phyloP scores from a whole-genome alignment of 345 rosid genomes.

The Barbarea vulgaris region DNA sequence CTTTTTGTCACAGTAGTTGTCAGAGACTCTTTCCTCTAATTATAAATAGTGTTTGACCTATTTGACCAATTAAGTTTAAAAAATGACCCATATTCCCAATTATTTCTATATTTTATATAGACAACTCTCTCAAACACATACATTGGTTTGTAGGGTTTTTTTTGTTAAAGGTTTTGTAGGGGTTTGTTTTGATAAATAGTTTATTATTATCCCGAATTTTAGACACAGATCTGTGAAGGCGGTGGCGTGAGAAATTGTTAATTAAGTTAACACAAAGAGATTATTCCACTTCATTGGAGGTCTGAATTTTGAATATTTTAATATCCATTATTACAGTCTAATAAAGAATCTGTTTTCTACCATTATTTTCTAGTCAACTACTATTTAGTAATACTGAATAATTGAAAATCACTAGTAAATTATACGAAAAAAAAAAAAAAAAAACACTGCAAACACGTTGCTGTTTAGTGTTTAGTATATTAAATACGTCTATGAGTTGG shows the following conservation, averaged over 20 bases:
- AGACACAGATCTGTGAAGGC: constrained; percentile 30
- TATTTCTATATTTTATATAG: no score
- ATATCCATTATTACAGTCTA: neutral
- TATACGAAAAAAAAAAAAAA: neutral
- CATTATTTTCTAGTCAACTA: neutral
- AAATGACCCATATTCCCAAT: no score
- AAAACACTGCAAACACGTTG: neutral
- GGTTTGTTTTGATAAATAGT: constrained; percentile 2
- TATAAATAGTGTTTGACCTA: no score
- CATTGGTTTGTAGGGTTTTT: no score
- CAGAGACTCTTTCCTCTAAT: no score
- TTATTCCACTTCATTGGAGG: constrained; percentile 20
- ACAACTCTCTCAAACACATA: no score
- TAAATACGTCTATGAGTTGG: no score
- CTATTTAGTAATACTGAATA: neutral
- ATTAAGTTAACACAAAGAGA: constrained; percentile 12
- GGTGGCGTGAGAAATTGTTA: constrained; percentile 21
- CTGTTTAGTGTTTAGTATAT: neutral
- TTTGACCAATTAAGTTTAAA: no score
- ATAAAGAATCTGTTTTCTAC: neutral
- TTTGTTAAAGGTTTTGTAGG: neutral
- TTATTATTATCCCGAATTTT: neutral
- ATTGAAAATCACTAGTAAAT: neutral
- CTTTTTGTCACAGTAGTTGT: no score
- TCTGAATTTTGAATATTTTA: neutral